Evolutionary conservation across 805 yeast genomes (phyloP).

Genomic region (Sungouiella thailandica): DNA sequence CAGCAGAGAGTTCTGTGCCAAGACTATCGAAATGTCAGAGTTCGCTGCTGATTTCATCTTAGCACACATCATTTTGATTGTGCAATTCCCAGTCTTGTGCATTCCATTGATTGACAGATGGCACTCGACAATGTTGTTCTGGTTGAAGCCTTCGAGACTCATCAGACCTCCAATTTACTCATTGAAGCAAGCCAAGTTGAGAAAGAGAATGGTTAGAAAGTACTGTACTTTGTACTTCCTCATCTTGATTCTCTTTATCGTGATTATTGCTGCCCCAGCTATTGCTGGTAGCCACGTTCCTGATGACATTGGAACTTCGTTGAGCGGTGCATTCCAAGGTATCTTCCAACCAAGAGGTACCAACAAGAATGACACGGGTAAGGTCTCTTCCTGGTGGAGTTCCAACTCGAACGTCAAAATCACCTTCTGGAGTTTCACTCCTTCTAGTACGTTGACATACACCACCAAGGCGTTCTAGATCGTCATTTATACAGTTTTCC

Average conservation of each 20-base stretch:
- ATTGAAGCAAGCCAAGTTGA: conserved; percentile 89
- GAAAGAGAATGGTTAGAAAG: conserved; percentile 96
- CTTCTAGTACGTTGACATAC: conserved; percentile 51
- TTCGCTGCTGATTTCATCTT: conserved; percentile 95
- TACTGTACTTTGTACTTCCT: conserved; percentile 78
- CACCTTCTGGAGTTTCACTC: conserved; percentile 46
- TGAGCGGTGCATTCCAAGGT: conserved; percentile 49
- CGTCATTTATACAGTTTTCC: not conserved
- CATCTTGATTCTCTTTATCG: conserved; percentile 65
- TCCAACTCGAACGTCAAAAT: conserved; percentile 17
- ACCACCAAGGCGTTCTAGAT: conserved; percentile 46
- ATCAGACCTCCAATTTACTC: conserved; percentile 98
- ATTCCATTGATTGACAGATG: conserved; percentile 91
- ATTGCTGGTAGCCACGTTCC: conserved; percentile 62
- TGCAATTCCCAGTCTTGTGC: conserved; percentile 80
- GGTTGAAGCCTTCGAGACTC: conserved; percentile 96
- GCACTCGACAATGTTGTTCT: conserved; percentile 97
- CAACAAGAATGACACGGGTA: conserved; percentile 80
- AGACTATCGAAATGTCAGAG: conserved; percentile 88
- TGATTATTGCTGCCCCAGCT: conserved; percentile 87
- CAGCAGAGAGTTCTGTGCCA: conserved; percentile 89
- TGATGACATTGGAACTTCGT: conserved; percentile 25
- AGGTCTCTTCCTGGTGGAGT: conserved; percentile 18
- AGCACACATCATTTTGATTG: conserved; percentile 84
- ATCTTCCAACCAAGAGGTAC: conserved; percentile 86